A percentile compares a stretch with the other conserved stretches of the same genome.
Conservation (phyloP, 345 rosid genomes). For the Fremontodendron californicum region DNA sequence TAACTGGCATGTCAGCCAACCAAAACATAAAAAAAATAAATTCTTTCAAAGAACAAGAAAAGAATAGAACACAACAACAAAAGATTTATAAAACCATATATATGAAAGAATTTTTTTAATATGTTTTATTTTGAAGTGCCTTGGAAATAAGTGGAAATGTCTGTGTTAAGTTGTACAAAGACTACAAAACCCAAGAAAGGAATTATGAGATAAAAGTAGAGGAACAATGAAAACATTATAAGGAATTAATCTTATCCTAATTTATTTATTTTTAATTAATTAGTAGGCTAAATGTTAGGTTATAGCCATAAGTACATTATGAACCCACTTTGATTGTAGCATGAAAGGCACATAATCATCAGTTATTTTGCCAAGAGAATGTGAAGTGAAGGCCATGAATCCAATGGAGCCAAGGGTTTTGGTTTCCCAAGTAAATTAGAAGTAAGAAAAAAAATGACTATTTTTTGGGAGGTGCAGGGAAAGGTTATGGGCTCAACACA, state of each 20-base stretch:
- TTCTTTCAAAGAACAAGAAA: constrained; percentile 21
- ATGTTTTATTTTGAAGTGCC: not conserved
- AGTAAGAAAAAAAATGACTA: not conserved
- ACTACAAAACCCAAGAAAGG: constrained; percentile 6
- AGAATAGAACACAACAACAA: constrained; percentile 22
- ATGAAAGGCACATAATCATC: constrained; percentile 23
- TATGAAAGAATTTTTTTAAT: not conserved
- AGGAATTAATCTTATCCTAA: constrained; percentile 1
- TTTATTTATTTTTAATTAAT: not conserved
- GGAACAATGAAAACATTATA: not conserved
- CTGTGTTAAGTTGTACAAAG: constrained; percentile 3
- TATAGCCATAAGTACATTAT: constrained; percentile 25
- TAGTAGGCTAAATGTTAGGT: constrained; percentile 4
- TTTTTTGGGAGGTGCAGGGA: not conserved
- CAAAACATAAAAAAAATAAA: constrained; percentile 10
- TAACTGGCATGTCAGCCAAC: constrained; percentile 45
- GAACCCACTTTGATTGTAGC: constrained; percentile 15
- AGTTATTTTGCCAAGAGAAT: not conserved
- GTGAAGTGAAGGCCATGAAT: not conserved
- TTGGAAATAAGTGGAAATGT: constrained; percentile 8
- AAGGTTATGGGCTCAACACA: constrained; percentile 23
- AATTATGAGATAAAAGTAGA: not conserved
- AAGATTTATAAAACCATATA: constrained; percentile 12
- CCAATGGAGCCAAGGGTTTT: not conserved
- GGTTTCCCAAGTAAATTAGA: not conserved